These are phyloP conservation scores for Berkeleyomyces basicola DNA, from an alignment of 2,329 filamentous ascomycete genomes.

Conservation along the genomic window DNA sequence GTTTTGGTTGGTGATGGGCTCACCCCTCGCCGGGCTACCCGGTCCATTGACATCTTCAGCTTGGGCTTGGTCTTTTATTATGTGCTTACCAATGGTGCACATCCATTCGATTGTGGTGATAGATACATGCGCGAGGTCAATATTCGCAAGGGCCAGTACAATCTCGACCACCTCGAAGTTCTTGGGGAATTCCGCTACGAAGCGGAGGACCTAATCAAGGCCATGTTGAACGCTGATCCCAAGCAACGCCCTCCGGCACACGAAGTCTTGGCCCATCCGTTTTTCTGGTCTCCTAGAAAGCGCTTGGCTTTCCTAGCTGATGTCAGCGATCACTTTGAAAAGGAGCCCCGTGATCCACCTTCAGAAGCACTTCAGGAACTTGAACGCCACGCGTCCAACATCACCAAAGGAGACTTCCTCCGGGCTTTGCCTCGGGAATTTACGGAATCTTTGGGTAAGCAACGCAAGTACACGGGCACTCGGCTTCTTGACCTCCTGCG, in stretches of 20 bases:
- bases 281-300: slow-evolving; percentile 89
- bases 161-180: slow-evolving; percentile 51
- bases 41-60: slow-evolving; percentile 94
- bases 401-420: slow-evolving; percentile 61
- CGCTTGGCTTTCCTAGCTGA: slow-evolving; percentile 87
- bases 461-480: slow-evolving; percentile 81
- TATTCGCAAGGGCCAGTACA: slow-evolving; percentile 77
- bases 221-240: slow-evolving; percentile 50
- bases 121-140: slow-evolving; percentile 94
- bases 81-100: slow-evolving; percentile 79
- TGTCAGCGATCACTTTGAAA: slow-evolving; percentile 91
- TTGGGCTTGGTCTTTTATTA: slow-evolving; percentile 97
- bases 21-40: slow-evolving; percentile 57
- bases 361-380: slow-evolving; percentile 47
- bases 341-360: slow-evolving; percentile 71
- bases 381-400: slow-evolving; percentile 33
- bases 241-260: slow-evolving; percentile 50
- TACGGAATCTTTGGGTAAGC: slow-evolving; percentile 77
- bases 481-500: slow-evolving; percentile 73
- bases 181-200: slow-evolving; percentile 76
- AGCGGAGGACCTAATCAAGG: slow-evolving; percentile 68
- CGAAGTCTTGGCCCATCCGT: slow-evolving; percentile 79
- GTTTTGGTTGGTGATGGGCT: slow-evolving; percentile 32
- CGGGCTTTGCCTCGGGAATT: slow-evolving; percentile 61
- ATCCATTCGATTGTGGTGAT: slow-evolving; percentile 89